Evolutionary conservation across 2,329 filamentous ascomycete genomes (phyloP), one percentile per base, ranked within the genome.

Genomic region (Pseudopyricularia javanii): DNA sequence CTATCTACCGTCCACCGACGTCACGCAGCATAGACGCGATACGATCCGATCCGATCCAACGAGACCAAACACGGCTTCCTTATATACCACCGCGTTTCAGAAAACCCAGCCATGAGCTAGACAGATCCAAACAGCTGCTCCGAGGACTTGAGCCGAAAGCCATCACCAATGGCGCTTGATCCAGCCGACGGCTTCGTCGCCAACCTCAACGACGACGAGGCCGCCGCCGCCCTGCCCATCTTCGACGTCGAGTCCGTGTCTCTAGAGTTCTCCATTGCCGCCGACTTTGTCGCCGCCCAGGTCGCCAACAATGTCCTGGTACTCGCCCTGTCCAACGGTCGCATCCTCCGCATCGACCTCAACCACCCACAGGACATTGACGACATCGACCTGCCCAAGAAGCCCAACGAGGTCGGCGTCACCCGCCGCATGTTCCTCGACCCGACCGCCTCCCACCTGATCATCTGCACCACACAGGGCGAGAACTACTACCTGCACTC

Each of bases 401-500:
- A 91, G 63, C 82, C 88, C 15, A 85, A 88, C 35, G 91, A 98
- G 67, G 80, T 93, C 55, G 93, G 93, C 59, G 80, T 95, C 51
- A 97, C 98, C 63, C 85, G 87, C 60, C 88, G 87, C 72, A 89
- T 98, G 80, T 98, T 98, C 71, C 86, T 98, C 63, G 93, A 98
- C 64, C 91, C 93, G 28, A 95, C 91, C 11, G 93, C 93, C 28
- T 96, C 90, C 6, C 93, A 98, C 70, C 75, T 98, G 28, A 80
- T 98, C 58, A 83, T 98, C 59, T 90, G 86, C 65, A 98, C 93
- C 3, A 86, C 89, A 5, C 80, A 90, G 40, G 90, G 90, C 65
- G 93, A 98, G 68, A 97, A 95, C 70, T 98, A 91, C 73, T 98
- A 98, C 68, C 85, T 98, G 9, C 93, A 98, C 67, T 91, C 90